These are phyloP conservation scores for Huntiella omanensis DNA, from an alignment of 2,329 filamentous ascomycete genomes.

Conservation along the genomic window DNA sequence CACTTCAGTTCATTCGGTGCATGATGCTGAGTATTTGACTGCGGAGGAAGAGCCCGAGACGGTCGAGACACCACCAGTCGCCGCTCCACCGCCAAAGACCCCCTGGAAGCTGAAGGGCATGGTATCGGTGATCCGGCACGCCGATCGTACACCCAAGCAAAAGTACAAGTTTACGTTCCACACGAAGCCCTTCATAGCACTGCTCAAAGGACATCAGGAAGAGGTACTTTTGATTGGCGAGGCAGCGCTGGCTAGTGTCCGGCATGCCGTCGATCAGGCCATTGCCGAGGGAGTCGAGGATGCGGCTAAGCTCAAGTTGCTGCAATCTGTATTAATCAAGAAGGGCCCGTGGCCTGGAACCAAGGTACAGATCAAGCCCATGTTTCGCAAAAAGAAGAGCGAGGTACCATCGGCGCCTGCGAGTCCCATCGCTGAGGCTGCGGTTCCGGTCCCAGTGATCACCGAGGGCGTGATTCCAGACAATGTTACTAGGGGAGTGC, in stretches of 20 bases:
- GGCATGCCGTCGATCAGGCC: constrained; percentile 69
- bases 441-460: constrained; percentile 3
- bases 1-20: constrained; percentile 22
- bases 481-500: constrained; percentile 15
- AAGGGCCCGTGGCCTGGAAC: constrained; percentile 91
- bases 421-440: constrained; percentile 18
- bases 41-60: constrained; percentile 1
- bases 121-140: constrained; percentile 88
- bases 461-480: constrained; percentile 14
- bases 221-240: constrained; percentile 90
- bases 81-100: constrained; percentile 61
- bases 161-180: constrained; percentile 99
- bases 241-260: constrained; percentile 71
- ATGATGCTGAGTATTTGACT: constrained; percentile 13
- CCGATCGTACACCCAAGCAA: constrained; percentile 92
- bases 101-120: constrained; percentile 98
- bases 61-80: constrained; percentile 16
- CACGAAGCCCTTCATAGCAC: constrained; percentile 83
- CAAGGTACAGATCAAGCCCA: constrained; percentile 97
- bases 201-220: constrained; percentile 88
- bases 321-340: constrained; percentile 75
- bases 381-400: constrained; percentile 80
- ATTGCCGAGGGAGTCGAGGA: constrained; percentile 69
- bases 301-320: constrained; percentile 60
- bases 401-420: constrained; percentile 30